Conservation (phyloP, 2,329 filamentous ascomycete species). For the Incumbomyces lentus region DNA sequence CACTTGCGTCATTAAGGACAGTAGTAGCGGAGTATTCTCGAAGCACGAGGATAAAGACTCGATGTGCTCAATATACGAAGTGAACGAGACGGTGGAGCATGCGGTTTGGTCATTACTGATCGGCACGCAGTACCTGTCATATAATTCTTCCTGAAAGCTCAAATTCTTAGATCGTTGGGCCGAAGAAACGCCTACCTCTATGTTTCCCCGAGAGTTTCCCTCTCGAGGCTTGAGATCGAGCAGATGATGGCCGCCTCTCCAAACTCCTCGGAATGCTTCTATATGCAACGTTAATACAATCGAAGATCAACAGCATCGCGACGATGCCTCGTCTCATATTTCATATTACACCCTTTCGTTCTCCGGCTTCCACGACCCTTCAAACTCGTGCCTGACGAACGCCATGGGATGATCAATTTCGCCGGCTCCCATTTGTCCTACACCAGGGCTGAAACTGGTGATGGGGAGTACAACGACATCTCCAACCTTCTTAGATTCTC, state of each 20-base stretch:
- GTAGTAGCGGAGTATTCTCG: too few species aligned
- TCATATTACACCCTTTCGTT: conserved; percentile 18
- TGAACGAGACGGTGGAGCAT: too few species aligned
- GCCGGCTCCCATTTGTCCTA: conserved; percentile 82
- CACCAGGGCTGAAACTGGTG: conserved; percentile 92
- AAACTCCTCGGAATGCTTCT: conserved; percentile 4
- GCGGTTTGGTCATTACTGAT: too few species aligned
- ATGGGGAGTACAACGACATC: conserved; percentile 92
- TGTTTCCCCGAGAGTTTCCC: too few species aligned
- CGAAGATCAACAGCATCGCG: neutral
- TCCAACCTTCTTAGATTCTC: conserved; percentile 70
- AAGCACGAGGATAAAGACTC: too few species aligned
- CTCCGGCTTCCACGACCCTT: conserved; percentile 24
- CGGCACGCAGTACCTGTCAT: too few species aligned
- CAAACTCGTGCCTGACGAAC: conserved; percentile 90
- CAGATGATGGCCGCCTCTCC: neutral
- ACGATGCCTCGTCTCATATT: neutral
- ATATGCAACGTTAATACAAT: neutral
- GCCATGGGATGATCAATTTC: conserved; percentile 89
- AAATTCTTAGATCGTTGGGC: too few species aligned
- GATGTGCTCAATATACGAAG: too few species aligned
- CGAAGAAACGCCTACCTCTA: too few species aligned
- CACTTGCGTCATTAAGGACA: too few species aligned
- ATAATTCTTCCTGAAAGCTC: too few species aligned
- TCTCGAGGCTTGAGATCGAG: too few species aligned